A percentile compares a stretch with the other conserved stretches of the same genome.
phyloP scores from a whole-genome alignment of 2,329 filamentous ascomycete species.

The Mycocentrospora acerina region DNA sequence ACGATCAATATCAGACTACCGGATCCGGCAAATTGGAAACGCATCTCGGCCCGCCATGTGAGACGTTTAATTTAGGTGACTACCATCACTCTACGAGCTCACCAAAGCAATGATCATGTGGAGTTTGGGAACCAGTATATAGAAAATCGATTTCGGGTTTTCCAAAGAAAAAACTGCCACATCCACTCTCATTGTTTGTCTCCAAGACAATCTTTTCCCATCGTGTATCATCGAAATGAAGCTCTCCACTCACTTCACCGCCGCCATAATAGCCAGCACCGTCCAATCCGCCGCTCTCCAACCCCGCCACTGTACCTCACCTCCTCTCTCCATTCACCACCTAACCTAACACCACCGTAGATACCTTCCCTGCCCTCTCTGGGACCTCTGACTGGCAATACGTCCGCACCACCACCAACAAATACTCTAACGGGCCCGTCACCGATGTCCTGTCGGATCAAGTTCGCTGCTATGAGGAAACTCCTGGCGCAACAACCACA shows the following conservation, averaged over 20 bases:
- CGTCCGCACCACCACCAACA: constrained; percentile 37
- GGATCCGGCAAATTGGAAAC: constrained; percentile 16
- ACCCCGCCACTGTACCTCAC: constrained; percentile 24
- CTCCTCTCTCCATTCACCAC: neutral
- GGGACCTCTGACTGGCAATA: constrained; percentile 33
- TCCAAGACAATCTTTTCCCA: neutral
- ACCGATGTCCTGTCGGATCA: constrained; percentile 31
- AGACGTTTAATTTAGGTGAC: constrained; percentile 20
- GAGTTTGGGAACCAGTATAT: too few relatives aligned
- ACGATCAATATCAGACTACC: constrained; percentile 25
- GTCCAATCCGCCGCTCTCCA: constrained; percentile 26
- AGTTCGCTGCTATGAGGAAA: constrained; percentile 39
- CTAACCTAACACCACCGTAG: constrained; percentile 6
- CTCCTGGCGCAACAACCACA: constrained; percentile 17
- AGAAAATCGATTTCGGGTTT: too few relatives aligned
- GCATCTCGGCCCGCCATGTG: constrained; percentile 22
- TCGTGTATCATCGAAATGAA: neutral
- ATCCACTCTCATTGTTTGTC: too few relatives aligned
- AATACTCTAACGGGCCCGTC: constrained; percentile 30
- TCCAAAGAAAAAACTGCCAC: too few relatives aligned
- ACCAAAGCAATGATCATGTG: neutral
- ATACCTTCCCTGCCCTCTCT: constrained; percentile 28
- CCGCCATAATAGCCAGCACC: constrained; percentile 5
- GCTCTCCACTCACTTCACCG: neutral
- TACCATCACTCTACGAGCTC: constrained; percentile 1